phyloP scores from a whole-genome alignment of 768 basidiomycete species.

The Mycena capillaripes region DNA sequence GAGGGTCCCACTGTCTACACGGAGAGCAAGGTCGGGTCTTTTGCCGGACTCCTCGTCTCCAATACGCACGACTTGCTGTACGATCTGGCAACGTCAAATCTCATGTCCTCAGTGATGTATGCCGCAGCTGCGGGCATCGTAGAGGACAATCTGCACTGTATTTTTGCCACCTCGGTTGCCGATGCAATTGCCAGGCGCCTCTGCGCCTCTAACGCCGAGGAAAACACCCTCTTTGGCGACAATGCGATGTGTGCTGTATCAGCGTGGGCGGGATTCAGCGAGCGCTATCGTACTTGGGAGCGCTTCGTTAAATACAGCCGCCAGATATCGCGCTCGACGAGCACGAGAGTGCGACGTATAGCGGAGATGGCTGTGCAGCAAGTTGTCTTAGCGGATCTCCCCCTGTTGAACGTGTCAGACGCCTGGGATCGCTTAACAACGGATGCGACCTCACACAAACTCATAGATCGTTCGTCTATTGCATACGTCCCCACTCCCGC shows the following conservation, averaged over 20 bases:
- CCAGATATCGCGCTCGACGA: conserved; percentile 3
- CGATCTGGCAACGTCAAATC: conserved; percentile 12
- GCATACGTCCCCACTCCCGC: neutral
- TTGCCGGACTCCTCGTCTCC: neutral
- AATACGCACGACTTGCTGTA: conserved; percentile 5
- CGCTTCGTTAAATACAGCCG: conserved; percentile 25
- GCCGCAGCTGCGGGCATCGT: neutral
- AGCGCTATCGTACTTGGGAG: conserved; percentile 22
- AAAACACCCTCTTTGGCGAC: conserved; percentile 10
- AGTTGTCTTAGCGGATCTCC: neutral
- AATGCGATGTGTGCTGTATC: neutral
- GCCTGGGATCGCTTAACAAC: neutral
- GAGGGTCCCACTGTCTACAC: neutral
- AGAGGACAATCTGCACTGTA: conserved; percentile 8
- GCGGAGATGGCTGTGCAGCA: conserved; percentile 1
- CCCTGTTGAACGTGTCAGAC: neutral
- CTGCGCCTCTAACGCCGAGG: neutral
- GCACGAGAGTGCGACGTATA: neutral
- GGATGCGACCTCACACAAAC: neutral
- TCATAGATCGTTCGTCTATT: neutral
- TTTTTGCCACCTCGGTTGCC: conserved; percentile 9
- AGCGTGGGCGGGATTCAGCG: conserved; percentile 16
- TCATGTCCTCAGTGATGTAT: conserved; percentile 24
- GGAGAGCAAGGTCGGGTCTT: neutral
- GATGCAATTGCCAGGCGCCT: conserved; percentile 4